Evolutionary conservation across 108 stramenopile species (phyloP).

Genomic region (Pelagomonas calceolata): DNA sequence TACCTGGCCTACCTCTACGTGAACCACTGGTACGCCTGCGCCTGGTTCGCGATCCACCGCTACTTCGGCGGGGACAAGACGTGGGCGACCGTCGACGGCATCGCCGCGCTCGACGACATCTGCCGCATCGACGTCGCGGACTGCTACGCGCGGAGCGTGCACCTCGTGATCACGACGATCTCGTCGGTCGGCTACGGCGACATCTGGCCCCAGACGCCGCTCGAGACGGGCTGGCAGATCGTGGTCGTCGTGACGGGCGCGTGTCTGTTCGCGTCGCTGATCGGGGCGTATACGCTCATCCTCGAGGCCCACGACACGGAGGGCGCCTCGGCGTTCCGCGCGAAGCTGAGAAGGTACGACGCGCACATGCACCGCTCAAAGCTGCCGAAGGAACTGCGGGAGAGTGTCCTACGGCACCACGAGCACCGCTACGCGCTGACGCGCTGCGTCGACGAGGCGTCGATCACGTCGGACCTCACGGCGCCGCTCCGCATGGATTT

Average conservation of each 20-base stretch:
- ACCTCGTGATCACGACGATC: slow-evolving; percentile 41
- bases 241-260: slow-evolving; percentile 38
- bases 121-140: slow-evolving; percentile 8
- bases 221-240: slow-evolving; percentile 43
- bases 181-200: slow-evolving; percentile 46
- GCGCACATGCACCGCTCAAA: slow-evolving; percentile 37
- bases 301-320: slow-evolving; percentile 26
- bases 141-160: slow-evolving; percentile 41
- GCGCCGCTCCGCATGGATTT: slow-evolving; percentile 41
- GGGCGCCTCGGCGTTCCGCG: slow-evolving; percentile 35
- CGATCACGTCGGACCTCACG: slow-evolving; percentile 29
- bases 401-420: slow-evolving; percentile 32
- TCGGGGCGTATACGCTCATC: slow-evolving; percentile 28
- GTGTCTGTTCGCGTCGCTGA: slow-evolving; percentile 36
- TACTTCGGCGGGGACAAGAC: slow-evolving; percentile 36
- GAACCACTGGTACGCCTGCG: slow-evolving; percentile 47
- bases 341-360: slow-evolving; percentile 33
- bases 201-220: slow-evolving; percentile 32
- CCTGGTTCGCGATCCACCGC: slow-evolving; percentile 52
- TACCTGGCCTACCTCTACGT: slow-evolving; percentile 29
- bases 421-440: slow-evolving; percentile 26
- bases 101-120: not conserved
- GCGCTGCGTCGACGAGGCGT: slow-evolving; percentile 30
- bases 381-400: slow-evolving; percentile 26
- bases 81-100: slow-evolving; percentile 45